Percentiles rank a stretch among this genome's conserved stretches.
These are phyloP conservation scores for Mycena polygramma DNA, from an alignment of 768 basidiomycete species.

Conservation along the genomic window DNA sequence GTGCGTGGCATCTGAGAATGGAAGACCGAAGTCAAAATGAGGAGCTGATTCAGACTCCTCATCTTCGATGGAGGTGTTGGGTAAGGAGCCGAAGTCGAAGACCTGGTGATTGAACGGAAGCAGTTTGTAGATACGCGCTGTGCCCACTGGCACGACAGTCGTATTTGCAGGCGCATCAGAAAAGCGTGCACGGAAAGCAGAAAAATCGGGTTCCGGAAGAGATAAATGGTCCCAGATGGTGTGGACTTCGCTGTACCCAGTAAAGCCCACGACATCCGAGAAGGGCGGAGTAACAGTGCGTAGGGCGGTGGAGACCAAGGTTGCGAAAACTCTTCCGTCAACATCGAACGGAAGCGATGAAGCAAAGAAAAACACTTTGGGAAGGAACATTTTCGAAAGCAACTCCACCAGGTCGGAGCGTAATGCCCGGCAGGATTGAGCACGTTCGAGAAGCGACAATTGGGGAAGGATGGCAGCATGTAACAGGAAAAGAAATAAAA, in stretches of 20 bases:
- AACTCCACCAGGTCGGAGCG: slow-evolving; percentile 43
- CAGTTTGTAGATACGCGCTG: slow-evolving; percentile 30
- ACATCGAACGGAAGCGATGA: slow-evolving; percentile 54
- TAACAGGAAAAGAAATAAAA: slow-evolving; percentile 28
- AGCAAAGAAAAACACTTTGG: slow-evolving; percentile 49
- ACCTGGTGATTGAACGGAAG: slow-evolving; percentile 56
- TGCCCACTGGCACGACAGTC: not conserved
- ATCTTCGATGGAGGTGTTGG: slow-evolving; percentile 37
- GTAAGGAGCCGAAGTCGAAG: slow-evolving; percentile 45
- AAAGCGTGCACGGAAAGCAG: slow-evolving; percentile 6
- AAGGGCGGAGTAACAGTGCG: slow-evolving; percentile 43
- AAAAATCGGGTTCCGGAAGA: slow-evolving; percentile 40
- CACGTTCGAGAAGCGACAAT: slow-evolving; percentile 53
- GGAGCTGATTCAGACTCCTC: slow-evolving; percentile 7
- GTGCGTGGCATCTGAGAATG: slow-evolving; percentile 66
- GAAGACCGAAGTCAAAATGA: slow-evolving; percentile 55
- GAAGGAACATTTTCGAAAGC: slow-evolving; percentile 57
- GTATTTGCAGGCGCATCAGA: not conserved
- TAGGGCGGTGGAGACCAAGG: slow-evolving; percentile 56
- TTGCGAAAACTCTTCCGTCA: slow-evolving; percentile 66
- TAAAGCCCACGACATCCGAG: slow-evolving; percentile 43
- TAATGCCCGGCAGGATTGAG: slow-evolving; percentile 48
- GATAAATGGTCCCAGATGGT: slow-evolving; percentile 45
- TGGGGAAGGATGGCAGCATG: slow-evolving; percentile 33
- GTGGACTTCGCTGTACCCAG: slow-evolving; percentile 29